Percentiles rank a stretch among this genome's conserved stretches.
Evolutionary conservation across 2,329 filamentous ascomycete genomes (phyloP).

Genomic region (Rhynchosporium graminicola): DNA sequence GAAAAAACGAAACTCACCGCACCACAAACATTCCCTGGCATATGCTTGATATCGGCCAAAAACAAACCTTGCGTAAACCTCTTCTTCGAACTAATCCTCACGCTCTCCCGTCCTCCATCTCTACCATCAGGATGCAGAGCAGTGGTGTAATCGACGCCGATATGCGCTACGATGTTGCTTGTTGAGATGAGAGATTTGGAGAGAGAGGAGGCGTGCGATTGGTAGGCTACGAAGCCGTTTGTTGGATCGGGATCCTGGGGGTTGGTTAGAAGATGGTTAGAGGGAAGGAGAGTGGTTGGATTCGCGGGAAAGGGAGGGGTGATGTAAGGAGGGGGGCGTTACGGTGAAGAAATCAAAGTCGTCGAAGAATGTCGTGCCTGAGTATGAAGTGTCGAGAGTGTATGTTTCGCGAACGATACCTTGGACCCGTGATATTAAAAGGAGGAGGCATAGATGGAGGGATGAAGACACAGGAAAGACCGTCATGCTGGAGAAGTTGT

Average conservation of each 20-base stretch:
- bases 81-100: conserved; percentile 67
- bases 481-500: neutral
- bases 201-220: conserved; percentile 8
- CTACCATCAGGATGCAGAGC: conserved; percentile 36
- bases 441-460: neutral
- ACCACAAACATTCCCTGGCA: conserved; percentile 70
- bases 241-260: conserved; percentile 55
- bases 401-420: conserved; percentile 17
- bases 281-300: neutral
- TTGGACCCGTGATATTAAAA: neutral
- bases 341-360: conserved; percentile 59
- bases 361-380: conserved; percentile 42
- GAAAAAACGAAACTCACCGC: conserved; percentile 38
- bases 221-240: conserved; percentile 66
- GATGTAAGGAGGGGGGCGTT: conserved; percentile 40
- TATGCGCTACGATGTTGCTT: conserved; percentile 49
- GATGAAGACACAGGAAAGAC: neutral
- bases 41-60: conserved; percentile 70
- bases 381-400: conserved; percentile 26
- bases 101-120: conserved; percentile 56
- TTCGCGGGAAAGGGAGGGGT: neutral
- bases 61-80: conserved; percentile 67
- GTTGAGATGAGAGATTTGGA: conserved; percentile 45
- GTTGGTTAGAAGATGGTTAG: neutral
- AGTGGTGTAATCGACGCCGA: conserved; percentile 68